Evolutionary conservation across 2,329 filamentous ascomycete genomes (phyloP).

Genomic region (Hymenoscyphus repandus): DNA sequence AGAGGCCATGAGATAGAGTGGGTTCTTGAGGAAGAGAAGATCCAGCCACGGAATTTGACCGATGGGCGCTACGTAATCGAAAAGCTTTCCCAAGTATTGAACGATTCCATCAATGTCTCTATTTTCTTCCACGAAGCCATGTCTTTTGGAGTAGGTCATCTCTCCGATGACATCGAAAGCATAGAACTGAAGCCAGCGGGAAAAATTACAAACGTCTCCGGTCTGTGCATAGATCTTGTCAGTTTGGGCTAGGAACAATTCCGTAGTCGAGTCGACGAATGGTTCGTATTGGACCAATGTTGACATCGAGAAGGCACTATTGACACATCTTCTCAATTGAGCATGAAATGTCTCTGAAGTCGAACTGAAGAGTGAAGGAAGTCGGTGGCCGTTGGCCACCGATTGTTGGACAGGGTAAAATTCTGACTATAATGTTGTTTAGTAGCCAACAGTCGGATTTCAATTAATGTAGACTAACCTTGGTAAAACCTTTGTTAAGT

Average conservation of each 20-base stretch:
- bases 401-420: conserved; percentile 79
- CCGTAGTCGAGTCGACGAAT: conserved; percentile 70
- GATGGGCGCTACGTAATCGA: conserved; percentile 67
- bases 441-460: not conserved
- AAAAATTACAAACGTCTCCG: conserved; percentile 52
- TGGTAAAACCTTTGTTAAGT: conserved; percentile 73
- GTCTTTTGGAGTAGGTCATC: conserved; percentile 68
- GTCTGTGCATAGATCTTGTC: conserved; percentile 45
- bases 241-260: conserved; percentile 62
- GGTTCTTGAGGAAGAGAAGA: conserved; percentile 67
- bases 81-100: conserved; percentile 55
- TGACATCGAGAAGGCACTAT: conserved; percentile 72
- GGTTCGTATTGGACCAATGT: conserved; percentile 74
- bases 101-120: conserved; percentile 73
- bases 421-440: conserved; percentile 50
- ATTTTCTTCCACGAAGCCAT: conserved; percentile 71
- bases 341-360: conserved; percentile 71
- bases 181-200: conserved; percentile 72
- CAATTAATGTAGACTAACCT: conserved; percentile 44
- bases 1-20: conserved; percentile 62
- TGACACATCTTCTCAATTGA: conserved; percentile 68
- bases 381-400: conserved; percentile 59
- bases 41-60: conserved; percentile 73
- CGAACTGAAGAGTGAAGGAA: conserved; percentile 72
- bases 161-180: conserved; percentile 79